Conservation (phyloP, 169 alveolate genomes). For the Amoebophrya sp. region DNA sequence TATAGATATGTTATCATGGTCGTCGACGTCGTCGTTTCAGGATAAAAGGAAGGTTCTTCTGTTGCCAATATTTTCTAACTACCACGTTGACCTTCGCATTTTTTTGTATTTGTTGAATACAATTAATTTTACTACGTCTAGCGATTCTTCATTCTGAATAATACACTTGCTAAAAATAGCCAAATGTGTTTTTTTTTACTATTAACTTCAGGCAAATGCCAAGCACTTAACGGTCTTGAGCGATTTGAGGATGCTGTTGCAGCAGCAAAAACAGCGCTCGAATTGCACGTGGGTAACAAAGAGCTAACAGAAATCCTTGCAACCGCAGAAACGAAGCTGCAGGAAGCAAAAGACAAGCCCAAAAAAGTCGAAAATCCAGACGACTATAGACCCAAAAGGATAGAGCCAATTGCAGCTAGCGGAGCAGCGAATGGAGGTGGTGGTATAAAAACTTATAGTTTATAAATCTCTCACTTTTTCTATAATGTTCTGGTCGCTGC, state of each 20-base stretch:
- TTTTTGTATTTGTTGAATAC: no score
- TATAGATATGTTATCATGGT: no score
- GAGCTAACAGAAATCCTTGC: neutral
- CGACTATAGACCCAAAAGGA: neutral
- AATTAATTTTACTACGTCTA: no score
- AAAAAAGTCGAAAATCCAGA: neutral
- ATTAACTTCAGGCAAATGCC: neutral
- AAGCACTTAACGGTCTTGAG: neutral
- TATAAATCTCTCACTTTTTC: neutral
- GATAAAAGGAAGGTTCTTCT: no score
- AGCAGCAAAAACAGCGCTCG: neutral
- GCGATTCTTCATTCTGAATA: no score
- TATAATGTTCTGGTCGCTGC: neutral
- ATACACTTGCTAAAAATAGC: no score
- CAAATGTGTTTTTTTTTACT: no score
- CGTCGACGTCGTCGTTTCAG: no score
- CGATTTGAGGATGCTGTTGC: neutral
- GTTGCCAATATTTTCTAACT: no score
- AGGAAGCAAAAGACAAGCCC: neutral
- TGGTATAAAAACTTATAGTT: no score
- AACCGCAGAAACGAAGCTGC: neutral
- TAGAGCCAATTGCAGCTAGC: neutral
- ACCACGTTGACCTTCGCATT: no score
- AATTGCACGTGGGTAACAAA: neutral
- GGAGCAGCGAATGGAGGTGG: constrained; percentile 11